A percentile compares a stretch with the other conserved stretches of the same genome.
Evolutionary conservation across 2,329 filamentous ascomycete genomes (phyloP).

Genomic region (Hypomyces rosellus): DNA sequence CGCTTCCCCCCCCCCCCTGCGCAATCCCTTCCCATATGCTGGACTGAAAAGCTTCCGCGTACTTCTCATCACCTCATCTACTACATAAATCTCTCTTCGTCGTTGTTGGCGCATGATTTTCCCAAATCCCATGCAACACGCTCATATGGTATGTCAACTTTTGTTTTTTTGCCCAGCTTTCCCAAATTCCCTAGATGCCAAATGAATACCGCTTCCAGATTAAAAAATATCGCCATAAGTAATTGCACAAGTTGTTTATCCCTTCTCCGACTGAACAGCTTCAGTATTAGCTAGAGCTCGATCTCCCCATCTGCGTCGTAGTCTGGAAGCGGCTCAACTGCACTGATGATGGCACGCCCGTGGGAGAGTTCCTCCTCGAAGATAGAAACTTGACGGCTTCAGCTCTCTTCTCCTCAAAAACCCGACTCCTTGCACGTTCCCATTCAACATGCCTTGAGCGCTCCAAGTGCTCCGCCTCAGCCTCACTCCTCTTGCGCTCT

Average conservation of each 20-base stretch:
- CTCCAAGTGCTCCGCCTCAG: constrained; percentile 37
- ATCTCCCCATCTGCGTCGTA: constrained; percentile 12
- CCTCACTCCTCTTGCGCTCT: constrained; percentile 36
- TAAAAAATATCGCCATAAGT: neutral
- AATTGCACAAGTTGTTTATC: neutral
- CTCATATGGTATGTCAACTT: neutral
- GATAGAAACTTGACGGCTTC: constrained; percentile 39
- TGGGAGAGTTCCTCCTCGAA: constrained; percentile 26
- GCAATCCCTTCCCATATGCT: too few species aligned
- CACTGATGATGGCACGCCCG: constrained; percentile 17
- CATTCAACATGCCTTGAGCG: constrained; percentile 35
- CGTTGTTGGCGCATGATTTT: too few species aligned
- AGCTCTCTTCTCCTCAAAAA: constrained; percentile 43
- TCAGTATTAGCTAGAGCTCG: constrained; percentile 18
- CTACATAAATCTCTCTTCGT: neutral
- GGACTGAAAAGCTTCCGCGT: neutral
- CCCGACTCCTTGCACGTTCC: constrained; percentile 43
- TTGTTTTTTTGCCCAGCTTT: neutral
- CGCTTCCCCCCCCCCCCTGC: too few species aligned
- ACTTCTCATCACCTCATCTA: neutral
- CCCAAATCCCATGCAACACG: neutral
- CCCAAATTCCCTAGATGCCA: neutral
- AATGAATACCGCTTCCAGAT: neutral
- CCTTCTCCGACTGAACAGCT: constrained; percentile 8
- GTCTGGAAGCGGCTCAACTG: constrained; percentile 13